phyloP scores from a whole-genome alignment of 108 stramenopile species.

The Nitzschia sp. region DNA sequence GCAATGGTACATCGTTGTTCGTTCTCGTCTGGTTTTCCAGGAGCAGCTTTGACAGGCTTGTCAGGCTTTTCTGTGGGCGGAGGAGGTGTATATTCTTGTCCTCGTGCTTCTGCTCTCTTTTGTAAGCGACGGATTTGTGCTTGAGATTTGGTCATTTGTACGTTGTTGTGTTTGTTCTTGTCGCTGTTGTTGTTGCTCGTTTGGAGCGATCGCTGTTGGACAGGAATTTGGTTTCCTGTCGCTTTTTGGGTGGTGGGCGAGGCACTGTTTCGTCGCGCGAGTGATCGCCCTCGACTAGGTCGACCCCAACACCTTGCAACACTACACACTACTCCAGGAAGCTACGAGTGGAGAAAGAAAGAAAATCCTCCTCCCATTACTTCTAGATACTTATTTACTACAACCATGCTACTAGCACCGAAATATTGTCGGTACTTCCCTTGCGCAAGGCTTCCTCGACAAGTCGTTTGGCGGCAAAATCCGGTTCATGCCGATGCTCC shows the following conservation, averaged over 20 bases:
- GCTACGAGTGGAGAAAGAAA: too few species aligned
- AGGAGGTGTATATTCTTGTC: conserved; percentile 53
- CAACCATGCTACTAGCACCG: conserved; percentile 79
- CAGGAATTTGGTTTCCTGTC: too few species aligned
- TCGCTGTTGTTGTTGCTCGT: too few species aligned
- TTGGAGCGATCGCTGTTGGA: too few species aligned
- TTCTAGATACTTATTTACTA: conserved; percentile 16
- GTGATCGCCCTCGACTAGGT: too few species aligned
- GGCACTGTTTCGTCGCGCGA: too few species aligned
- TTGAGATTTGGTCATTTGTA: conserved; percentile 46
- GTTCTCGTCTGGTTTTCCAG: conserved; percentile 15
- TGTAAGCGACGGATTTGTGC: conserved; percentile 77
- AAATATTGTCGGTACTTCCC: conserved; percentile 83
- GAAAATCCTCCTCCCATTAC: too few species aligned
- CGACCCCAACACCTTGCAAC: too few species aligned
- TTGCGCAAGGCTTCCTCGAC: conserved; percentile 65
- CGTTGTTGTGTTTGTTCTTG: too few species aligned
- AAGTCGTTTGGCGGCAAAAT: conserved; percentile 50
- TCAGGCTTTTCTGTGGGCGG: neutral
- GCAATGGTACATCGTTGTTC: conserved; percentile 10
- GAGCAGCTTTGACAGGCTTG: conserved; percentile 15
- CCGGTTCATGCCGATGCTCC: conserved; percentile 12
- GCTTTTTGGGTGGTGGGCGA: too few species aligned
- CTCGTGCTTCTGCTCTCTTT: conserved; percentile 67
- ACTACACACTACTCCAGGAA: too few species aligned